These are phyloP conservation scores for Knufia petricola DNA, from an alignment of 2,329 filamentous ascomycete species.

Conservation along the genomic window DNA sequence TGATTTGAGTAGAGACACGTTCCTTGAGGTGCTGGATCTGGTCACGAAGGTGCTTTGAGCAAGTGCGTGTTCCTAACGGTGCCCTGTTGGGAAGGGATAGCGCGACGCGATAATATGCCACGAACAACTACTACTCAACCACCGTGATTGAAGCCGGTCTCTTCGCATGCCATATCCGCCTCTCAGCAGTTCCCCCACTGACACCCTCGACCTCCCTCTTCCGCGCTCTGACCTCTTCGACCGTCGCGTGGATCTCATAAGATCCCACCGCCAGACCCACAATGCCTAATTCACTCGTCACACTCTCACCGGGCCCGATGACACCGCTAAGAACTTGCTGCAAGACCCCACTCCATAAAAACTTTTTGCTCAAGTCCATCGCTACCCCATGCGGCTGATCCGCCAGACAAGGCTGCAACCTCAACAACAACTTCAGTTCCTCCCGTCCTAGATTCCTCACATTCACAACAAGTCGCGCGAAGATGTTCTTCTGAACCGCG, in stretches of 20 bases:
- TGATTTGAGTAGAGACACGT: conserved; percentile 20
- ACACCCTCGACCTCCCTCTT: conserved; percentile 6
- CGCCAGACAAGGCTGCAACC: conserved; percentile 66
- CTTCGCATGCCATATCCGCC: conserved; percentile 28
- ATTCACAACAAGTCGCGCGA: conserved; percentile 59
- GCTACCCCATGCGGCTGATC: conserved; percentile 62
- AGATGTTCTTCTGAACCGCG: conserved; percentile 47
- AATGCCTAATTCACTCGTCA: conserved; percentile 57
- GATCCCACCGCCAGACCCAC: conserved; percentile 69
- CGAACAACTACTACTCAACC: conserved; percentile 3
- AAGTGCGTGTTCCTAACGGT: no score
- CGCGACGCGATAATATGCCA: not conserved
- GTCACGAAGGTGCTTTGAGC: conserved; percentile 21
- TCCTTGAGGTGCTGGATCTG: conserved; percentile 21
- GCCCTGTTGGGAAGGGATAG: no score
- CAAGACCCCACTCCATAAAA: conserved; percentile 75
- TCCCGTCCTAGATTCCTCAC: conserved; percentile 63
- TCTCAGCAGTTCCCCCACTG: conserved; percentile 15
- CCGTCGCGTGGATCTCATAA: conserved; percentile 69
- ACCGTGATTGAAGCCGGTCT: conserved; percentile 26
- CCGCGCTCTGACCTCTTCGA: conserved; percentile 59
- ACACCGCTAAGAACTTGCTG: conserved; percentile 59
- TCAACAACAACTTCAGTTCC: conserved; percentile 61
- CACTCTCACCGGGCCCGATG: conserved; percentile 49
- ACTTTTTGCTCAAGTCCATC: conserved; percentile 70